phyloP scores from a whole-genome alignment of 2,329 filamentous ascomycete species.

The Hypoxylon sp. region DNA sequence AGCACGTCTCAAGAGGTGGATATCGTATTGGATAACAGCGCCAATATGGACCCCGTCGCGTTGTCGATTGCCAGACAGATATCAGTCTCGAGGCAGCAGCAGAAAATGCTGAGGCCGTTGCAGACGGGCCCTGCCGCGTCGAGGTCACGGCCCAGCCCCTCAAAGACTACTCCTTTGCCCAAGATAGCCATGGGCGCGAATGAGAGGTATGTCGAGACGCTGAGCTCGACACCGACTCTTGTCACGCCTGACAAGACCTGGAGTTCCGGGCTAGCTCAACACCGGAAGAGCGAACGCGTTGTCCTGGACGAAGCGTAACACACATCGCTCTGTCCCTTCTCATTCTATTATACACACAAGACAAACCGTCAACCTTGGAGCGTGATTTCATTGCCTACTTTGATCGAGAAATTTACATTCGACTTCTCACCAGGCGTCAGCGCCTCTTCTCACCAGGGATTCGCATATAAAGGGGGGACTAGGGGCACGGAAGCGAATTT shows the following conservation, averaged over 20 bases:
- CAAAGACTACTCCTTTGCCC: conserved; percentile 36
- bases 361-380: too few species aligned
- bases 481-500: not conserved
- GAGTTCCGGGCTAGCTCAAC: conserved; percentile 47
- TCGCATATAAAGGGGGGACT: conserved; percentile 17
- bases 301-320: conserved; percentile 57
- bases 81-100: conserved; percentile 68
- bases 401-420: conserved; percentile 8
- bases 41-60: conserved; percentile 62
- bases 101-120: conserved; percentile 64
- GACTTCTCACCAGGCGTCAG: conserved; percentile 17
- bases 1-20: conserved; percentile 49
- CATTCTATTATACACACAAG: not conserved
- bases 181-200: conserved; percentile 43
- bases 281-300: conserved; percentile 62
- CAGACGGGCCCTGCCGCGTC: conserved; percentile 45
- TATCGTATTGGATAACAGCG: conserved; percentile 40
- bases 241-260: conserved; percentile 49
- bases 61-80: conserved; percentile 74
- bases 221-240: conserved; percentile 56
- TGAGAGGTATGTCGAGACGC: conserved; percentile 50
- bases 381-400: conserved; percentile 6
- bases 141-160: conserved; percentile 38
- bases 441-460: conserved; percentile 2
- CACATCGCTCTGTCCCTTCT: not conserved